Conservation (phyloP, 2,329 filamentous ascomycete species). For the Gremmenia infestans region DNA sequence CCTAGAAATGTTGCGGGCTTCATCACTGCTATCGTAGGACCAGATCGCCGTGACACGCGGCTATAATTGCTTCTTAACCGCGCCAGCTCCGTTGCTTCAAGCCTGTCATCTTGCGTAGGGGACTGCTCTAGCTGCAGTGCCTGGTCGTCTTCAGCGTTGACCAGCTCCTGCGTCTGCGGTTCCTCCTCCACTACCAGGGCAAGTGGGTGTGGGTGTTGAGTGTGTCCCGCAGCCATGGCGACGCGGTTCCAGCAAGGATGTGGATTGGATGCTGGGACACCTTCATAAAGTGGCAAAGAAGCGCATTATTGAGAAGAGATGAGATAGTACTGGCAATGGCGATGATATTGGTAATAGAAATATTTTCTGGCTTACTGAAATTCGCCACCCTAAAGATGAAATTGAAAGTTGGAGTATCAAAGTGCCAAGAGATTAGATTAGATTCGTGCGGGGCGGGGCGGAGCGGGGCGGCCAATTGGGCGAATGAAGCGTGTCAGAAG, state of each 20-base stretch:
- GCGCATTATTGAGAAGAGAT: not conserved
- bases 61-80: slow-evolving; percentile 23
- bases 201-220: not conserved
- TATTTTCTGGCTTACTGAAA: not conserved
- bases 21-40: slow-evolving; percentile 1
- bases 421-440: too few relatives aligned
- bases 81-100: slow-evolving; percentile 26
- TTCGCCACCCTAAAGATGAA: not conserved
- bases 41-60: slow-evolving; percentile 10
- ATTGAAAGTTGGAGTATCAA: too few relatives aligned
- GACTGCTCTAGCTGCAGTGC: not conserved
- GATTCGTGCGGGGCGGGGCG: too few relatives aligned
- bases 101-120: slow-evolving; percentile 17
- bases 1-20: slow-evolving; percentile 18
- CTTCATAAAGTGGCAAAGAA: not conserved
- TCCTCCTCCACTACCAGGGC: not conserved
- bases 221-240: slow-evolving; percentile 9
- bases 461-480: too few relatives aligned
- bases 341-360: not conserved
- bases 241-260: not conserved
- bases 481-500: too few relatives aligned
- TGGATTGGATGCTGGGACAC: not conserved
- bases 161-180: not conserved
- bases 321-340: not conserved
- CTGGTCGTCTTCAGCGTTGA: not conserved